Evolutionary conservation across 139 green algal genomes (phyloP), one percentile per base, ranked within the genome.

Genomic region (Yamagishiella unicocca): DNA sequence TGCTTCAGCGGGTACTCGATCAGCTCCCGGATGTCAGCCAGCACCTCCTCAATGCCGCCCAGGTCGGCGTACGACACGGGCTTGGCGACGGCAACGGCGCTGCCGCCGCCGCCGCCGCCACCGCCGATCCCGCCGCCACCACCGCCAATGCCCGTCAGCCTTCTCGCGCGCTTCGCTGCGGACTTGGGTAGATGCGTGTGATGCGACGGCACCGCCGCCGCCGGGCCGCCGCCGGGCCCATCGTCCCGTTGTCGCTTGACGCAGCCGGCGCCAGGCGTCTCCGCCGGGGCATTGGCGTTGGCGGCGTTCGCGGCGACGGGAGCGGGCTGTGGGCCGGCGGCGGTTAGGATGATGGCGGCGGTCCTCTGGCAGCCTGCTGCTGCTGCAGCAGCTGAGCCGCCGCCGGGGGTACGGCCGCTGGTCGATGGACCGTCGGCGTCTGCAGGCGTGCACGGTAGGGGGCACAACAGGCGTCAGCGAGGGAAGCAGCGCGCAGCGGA

Each of bases 1-100:
- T 99, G 96, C 75, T 94, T 95, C 10, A 98, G 91, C 2, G 96
- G 96, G 87, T 96, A 97, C 92, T 98, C 95, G 35, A 98, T 95
- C 25, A 98, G 90, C 90, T 99, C 94, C 62, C 88, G 79, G 72
- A 99, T 97, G 76, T 97, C 93, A 0, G 90, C 64, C 76, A 98
- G 90, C 35, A 98, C 94, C 4, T 92, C 83, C 76, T 98, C 96
- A 21, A 98, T 93, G 45, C 96, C 96, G 22, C 96, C 96, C n/a
- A 98, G 90, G 79, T 98, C 96, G 0, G 90, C 90, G 46, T 98
- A 98, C 33, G 35, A 88, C 62, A 98, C 90, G 2, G 88, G 31
- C 33, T 64, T 71, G 43, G 82, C 85, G 21, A 61, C 71, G 54
- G 75, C 75, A 4, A 89, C 82, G n/a, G 87, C 84, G 70, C 79